Percentiles rank a stretch among this genome's conserved stretches.
phyloP scores from a whole-genome alignment of 768 basidiomycete genomes.

The Lactarius evosmus region DNA sequence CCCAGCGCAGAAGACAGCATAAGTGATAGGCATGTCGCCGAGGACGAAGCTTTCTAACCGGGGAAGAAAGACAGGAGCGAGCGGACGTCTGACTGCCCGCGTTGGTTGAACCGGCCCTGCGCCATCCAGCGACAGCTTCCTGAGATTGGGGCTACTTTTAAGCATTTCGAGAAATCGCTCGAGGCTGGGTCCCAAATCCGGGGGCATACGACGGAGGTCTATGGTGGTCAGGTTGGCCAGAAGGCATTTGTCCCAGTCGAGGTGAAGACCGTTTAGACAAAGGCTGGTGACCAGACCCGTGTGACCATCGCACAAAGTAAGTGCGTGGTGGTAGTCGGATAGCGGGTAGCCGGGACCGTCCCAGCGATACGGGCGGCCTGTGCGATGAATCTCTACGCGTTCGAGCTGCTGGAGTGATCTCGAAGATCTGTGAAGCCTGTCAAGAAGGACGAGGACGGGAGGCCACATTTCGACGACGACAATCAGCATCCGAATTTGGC shows the following conservation, averaged over 20 bases:
- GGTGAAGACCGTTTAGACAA: slow-evolving; percentile 54
- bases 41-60: slow-evolving; percentile 51
- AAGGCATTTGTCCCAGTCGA: slow-evolving; percentile 53
- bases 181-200: slow-evolving; percentile 49
- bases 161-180: slow-evolving; percentile 54
- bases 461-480: slow-evolving; percentile 57
- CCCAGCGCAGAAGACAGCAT: slow-evolving; percentile 45
- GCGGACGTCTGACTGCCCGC: slow-evolving; percentile 28
- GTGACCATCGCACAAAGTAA: slow-evolving; percentile 50
- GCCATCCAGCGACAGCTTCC: slow-evolving; percentile 57
- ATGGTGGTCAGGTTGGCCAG: slow-evolving; percentile 57
- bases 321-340: slow-evolving; percentile 34
- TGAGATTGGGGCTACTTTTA: slow-evolving; percentile 38
- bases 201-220: slow-evolving; percentile 60
- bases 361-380: slow-evolving; percentile 47
- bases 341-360: slow-evolving; percentile 43
- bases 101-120: slow-evolving; percentile 49
- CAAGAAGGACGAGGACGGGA: slow-evolving; percentile 48
- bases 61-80: slow-evolving; percentile 45
- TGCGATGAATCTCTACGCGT: slow-evolving; percentile 63
- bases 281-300: slow-evolving; percentile 49
- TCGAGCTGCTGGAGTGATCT: slow-evolving; percentile 39
- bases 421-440: slow-evolving; percentile 39
- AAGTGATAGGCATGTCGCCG: slow-evolving; percentile 52
- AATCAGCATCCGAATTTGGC: slow-evolving; percentile 58